Conservation (phyloP, 805 yeast genomes). For the Clavispora phyllophila region DNA sequence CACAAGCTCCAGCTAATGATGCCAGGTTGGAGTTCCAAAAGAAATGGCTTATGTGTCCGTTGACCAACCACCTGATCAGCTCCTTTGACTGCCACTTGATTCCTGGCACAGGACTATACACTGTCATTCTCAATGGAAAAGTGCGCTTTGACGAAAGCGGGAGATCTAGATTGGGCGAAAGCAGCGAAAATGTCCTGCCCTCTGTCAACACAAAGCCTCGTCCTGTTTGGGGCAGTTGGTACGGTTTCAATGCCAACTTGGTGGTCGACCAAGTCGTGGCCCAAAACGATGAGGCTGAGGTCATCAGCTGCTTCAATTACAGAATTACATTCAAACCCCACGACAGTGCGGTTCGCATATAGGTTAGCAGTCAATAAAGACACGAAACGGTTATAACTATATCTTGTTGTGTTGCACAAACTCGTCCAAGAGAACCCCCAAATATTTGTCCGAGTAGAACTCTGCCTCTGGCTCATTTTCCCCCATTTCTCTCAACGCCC, state of each 20-base stretch:
- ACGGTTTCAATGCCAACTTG: slow-evolving; percentile 57
- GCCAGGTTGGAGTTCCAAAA: slow-evolving; percentile 50
- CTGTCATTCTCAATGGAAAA: slow-evolving; percentile 52
- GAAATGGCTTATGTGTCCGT: slow-evolving; percentile 52
- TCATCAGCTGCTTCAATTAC: slow-evolving; percentile 59
- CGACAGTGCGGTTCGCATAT: slow-evolving; percentile 33
- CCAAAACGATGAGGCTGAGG: slow-evolving; percentile 35
- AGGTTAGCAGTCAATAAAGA: background rate
- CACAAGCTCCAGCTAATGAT: slow-evolving; percentile 17
- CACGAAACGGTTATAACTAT: background rate
- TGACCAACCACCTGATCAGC: slow-evolving; percentile 58
- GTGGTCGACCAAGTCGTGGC: slow-evolving; percentile 51
- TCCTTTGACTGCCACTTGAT: slow-evolving; percentile 63
- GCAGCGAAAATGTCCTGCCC: slow-evolving; percentile 44
- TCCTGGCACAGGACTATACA: slow-evolving; percentile 55
- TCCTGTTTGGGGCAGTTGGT: slow-evolving; percentile 64
- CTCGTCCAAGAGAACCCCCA: slow-evolving; percentile 31
- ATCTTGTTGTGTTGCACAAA: slow-evolving; percentile 16
- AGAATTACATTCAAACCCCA: slow-evolving; percentile 61
- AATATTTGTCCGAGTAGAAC: slow-evolving; percentile 27
- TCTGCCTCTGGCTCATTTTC: slow-evolving; percentile 15
- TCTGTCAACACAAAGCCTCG: slow-evolving; percentile 22
- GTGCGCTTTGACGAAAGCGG: slow-evolving; percentile 78
- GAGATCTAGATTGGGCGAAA: slow-evolving; percentile 57
- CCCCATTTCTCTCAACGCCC: slow-evolving; percentile 28